Conservation (phyloP, 2,329 filamentous ascomycete species). For the Sporothrix curviconia region DNA sequence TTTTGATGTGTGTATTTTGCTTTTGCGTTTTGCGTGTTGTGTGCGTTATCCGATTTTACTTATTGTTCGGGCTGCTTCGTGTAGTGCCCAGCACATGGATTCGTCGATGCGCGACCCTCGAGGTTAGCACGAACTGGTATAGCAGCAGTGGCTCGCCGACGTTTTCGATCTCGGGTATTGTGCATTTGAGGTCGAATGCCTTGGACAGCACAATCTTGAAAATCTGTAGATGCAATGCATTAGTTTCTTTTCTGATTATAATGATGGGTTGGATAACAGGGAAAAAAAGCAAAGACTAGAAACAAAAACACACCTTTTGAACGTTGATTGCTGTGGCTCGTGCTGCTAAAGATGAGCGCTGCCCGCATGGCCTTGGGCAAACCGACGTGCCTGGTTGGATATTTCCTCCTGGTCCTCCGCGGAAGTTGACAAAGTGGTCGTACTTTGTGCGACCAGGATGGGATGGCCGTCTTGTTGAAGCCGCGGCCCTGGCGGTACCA, state of each 20-base stretch:
- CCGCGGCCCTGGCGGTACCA: slow-evolving; percentile 97
- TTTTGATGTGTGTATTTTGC: background rate
- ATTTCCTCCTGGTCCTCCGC: slow-evolving; percentile 98
- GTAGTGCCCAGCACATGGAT: too few relatives aligned
- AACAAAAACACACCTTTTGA: slow-evolving; percentile 73
- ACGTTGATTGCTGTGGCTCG: slow-evolving; percentile 99
- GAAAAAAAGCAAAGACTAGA: background rate
- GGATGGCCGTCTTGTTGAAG: slow-evolving; percentile 99
- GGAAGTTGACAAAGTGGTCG: slow-evolving; percentile 98
- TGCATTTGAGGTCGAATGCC: slow-evolving; percentile 97
- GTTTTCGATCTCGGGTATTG: slow-evolving; percentile 97
- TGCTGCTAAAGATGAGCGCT: slow-evolving; percentile 95
- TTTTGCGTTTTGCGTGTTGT: background rate
- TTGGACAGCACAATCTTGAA: slow-evolving; percentile 99
- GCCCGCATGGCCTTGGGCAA: slow-evolving; percentile 98
- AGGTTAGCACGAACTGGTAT: slow-evolving; percentile 61
- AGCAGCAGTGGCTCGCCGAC: slow-evolving; percentile 91
- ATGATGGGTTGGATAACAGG: background rate
- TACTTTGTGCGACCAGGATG: slow-evolving; percentile 95
- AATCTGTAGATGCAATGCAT: slow-evolving; percentile 74
- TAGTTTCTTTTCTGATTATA: too few relatives aligned
- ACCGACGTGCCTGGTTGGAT: slow-evolving; percentile 90
- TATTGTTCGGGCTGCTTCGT: too few relatives aligned
- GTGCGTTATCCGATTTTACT: too few relatives aligned
- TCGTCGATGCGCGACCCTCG: too few relatives aligned